A percentile compares a stretch with the other conserved stretches of the same genome.
Conservation (phyloP, 257 asterid species). For the Solanum bukasovii region DNA sequence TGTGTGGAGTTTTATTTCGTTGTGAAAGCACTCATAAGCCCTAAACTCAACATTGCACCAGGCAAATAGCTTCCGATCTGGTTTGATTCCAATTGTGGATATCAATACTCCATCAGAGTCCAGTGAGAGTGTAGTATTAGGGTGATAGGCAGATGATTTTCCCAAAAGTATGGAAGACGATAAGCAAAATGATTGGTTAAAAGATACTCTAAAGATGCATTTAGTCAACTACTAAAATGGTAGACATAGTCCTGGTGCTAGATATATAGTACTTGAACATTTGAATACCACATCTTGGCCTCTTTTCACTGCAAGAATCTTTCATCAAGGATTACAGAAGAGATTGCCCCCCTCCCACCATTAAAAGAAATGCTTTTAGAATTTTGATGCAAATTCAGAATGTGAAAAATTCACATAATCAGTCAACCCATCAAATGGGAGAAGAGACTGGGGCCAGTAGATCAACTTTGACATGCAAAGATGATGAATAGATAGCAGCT, state of each 20-base stretch:
- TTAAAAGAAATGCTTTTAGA: background rate
- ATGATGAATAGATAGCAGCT: background rate
- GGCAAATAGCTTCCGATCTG: background rate
- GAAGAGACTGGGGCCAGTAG: background rate
- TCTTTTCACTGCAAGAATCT: background rate
- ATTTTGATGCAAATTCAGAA: background rate
- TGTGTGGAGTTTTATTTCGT: background rate
- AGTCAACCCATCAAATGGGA: background rate
- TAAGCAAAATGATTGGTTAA: background rate
- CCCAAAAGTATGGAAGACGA: background rate
- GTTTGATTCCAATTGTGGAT: background rate
- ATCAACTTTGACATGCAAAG: background rate
- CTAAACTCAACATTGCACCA: background rate
- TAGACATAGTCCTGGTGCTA: background rate
- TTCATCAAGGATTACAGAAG: background rate
- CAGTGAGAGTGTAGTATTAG: background rate
- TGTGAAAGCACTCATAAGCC: background rate
- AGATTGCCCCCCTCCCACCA: background rate
- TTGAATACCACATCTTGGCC: background rate
- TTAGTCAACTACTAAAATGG: background rate
- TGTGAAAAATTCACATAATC: background rate
- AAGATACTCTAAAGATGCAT: background rate
- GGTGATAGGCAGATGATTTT: background rate
- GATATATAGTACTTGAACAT: background rate
- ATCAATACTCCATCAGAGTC: background rate